Evolutionary conservation across 2,329 filamentous ascomycete species (phyloP).

Genomic region (Ustulina deusta): DNA sequence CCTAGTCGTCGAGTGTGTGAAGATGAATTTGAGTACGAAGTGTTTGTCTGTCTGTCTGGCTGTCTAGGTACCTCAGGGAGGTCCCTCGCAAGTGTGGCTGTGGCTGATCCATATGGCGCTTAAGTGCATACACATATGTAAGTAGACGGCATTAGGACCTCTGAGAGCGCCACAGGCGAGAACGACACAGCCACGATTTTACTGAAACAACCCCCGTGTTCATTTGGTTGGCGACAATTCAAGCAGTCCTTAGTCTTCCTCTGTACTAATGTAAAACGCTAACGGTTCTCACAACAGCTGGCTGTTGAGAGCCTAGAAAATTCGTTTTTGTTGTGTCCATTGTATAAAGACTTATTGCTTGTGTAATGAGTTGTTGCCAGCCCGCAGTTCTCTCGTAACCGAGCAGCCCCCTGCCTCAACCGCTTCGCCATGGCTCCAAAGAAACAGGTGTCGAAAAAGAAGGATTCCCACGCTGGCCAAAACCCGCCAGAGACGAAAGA

Average conservation of each 20-base stretch:
- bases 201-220: slow-evolving; percentile 31
- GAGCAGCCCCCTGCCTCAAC: slow-evolving; percentile 16
- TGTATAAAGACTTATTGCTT: slow-evolving; percentile 22
- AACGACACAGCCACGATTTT: slow-evolving; percentile 32
- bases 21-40: not conserved
- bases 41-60: not conserved
- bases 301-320: slow-evolving; percentile 46
- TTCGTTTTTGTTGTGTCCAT: not conserved
- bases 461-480: slow-evolving; percentile 46
- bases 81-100: not conserved
- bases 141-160: not conserved
- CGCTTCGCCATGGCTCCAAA: slow-evolving; percentile 46
- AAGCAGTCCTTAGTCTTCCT: slow-evolving; percentile 31
- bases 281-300: slow-evolving; percentile 47
- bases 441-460: slow-evolving; percentile 47
- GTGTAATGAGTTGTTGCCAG: slow-evolving; percentile 25
- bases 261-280: slow-evolving; percentile 22
- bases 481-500: slow-evolving; percentile 60
- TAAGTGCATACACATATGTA: not conserved
- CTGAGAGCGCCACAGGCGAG: slow-evolving; percentile 12
- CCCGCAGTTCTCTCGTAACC: slow-evolving; percentile 3
- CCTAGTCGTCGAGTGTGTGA: not conserved
- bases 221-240: slow-evolving; percentile 24
- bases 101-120: too few species aligned
- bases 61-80: not conserved